Evolutionary conservation across 2,329 filamentous ascomycete species (phyloP).

Genomic region (Alternaria viburni): DNA sequence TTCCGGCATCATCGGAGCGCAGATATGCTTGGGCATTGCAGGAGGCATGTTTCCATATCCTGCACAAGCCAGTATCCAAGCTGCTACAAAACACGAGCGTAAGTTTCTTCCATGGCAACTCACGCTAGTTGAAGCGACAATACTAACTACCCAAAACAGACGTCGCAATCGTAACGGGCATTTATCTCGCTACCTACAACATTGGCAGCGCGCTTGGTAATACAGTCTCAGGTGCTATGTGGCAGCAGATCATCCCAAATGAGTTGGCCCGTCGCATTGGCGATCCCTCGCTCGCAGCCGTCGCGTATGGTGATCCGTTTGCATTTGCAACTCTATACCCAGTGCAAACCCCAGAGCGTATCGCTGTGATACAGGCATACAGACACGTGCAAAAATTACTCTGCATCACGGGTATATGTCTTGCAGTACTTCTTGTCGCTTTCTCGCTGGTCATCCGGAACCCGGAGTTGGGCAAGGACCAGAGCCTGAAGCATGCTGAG

Average conservation of each 20-base stretch:
- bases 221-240: conserved; percentile 67
- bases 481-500: conserved; percentile 55
- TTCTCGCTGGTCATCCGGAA: conserved; percentile 57
- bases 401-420: conserved; percentile 59
- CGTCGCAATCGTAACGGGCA: conserved; percentile 67
- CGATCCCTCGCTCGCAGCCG: conserved; percentile 51
- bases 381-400: conserved; percentile 55
- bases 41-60: conserved; percentile 67
- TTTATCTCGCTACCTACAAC: conserved; percentile 69
- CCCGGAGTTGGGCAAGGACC: conserved; percentile 54
- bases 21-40: conserved; percentile 67
- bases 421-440: conserved; percentile 55
- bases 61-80: conserved; percentile 59
- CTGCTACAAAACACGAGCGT: conserved; percentile 57
- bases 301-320: conserved; percentile 54
- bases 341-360: conserved; percentile 53
- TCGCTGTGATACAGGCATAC: conserved; percentile 54
- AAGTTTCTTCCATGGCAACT: neutral
- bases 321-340: conserved; percentile 46
- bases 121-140: neutral
- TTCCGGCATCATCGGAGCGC: conserved; percentile 66
- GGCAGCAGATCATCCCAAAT: conserved; percentile 60
- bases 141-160: conserved; percentile 32
- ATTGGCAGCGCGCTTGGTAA: conserved; percentile 67
- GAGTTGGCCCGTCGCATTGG: conserved; percentile 50